These are phyloP conservation scores for Erysimum cheiri DNA, from an alignment of 441 rosid genomes.

Conservation along the genomic window DNA sequence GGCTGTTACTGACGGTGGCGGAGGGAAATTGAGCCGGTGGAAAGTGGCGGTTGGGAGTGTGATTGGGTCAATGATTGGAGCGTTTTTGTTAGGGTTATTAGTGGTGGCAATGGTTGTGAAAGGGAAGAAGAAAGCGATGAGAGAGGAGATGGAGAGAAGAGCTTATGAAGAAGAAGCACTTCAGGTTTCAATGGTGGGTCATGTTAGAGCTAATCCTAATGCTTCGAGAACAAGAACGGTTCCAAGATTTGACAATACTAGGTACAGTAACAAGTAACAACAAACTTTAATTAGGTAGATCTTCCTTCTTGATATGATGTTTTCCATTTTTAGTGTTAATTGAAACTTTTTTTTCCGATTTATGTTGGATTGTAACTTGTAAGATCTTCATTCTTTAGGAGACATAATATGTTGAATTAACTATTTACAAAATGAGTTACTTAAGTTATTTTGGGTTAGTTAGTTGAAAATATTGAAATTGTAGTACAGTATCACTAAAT, in stretches of 20 bases:
- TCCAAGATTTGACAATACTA: constrained; percentile 51
- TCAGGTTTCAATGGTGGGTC: constrained; percentile 95
- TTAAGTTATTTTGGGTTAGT: background rate
- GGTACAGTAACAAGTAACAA: constrained; percentile 44
- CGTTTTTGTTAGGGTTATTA: constrained; percentile 65
- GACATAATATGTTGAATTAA: background rate
- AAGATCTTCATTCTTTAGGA: constrained; percentile 21
- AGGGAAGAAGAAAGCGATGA: constrained; percentile 85
- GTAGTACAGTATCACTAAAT: no score
- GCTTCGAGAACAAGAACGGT: constrained; percentile 68
- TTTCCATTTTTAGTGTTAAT: constrained; percentile 8
- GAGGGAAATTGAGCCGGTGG: constrained; percentile 66
- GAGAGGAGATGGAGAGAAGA: constrained; percentile 85
- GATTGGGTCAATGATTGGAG: constrained; percentile 69
- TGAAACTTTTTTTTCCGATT: background rate
- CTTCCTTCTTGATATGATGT: background rate
- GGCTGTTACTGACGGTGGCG: constrained; percentile 31
- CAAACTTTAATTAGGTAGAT: constrained; percentile 10
- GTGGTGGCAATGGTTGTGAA: constrained; percentile 82
- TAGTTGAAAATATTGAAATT: no score
- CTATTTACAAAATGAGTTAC: background rate
- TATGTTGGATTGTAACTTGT: constrained; percentile 26
- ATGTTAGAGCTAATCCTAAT: constrained; percentile 71
- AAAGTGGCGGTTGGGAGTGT: constrained; percentile 83
- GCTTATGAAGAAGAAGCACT: constrained; percentile 94